Conservation (phyloP, 129 eudicot species). For the Pittosporum tobira region DNA sequence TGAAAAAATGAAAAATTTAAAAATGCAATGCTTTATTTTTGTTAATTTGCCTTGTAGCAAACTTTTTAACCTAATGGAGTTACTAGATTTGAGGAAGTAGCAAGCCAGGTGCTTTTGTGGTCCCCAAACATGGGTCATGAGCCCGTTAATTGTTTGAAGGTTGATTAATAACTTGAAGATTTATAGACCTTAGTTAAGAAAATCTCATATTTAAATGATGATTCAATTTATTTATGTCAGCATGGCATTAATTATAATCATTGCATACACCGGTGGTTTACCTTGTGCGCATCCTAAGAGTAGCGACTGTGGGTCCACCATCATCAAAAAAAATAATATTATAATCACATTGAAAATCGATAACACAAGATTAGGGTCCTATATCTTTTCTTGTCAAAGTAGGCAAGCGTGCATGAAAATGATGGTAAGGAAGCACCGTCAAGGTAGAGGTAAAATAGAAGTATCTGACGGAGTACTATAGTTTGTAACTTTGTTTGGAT, state of each 20-base stretch:
- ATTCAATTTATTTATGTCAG: background rate
- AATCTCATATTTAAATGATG: background rate
- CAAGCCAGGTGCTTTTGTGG: too few species aligned
- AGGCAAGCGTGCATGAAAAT: background rate
- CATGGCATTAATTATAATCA: too few species aligned
- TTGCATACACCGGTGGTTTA: too few species aligned
- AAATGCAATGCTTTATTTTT: background rate
- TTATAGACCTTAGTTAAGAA: too few species aligned
- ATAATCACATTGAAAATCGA: background rate
- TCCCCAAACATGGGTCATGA: too few species aligned
- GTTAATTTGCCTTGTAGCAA: background rate
- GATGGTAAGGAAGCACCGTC: background rate
- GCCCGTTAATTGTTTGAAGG: too few species aligned
- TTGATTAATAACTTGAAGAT: too few species aligned
- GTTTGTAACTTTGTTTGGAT: background rate
- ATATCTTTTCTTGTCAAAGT: background rate
- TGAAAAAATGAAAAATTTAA: background rate
- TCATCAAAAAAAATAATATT: too few species aligned
- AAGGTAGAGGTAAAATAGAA: background rate
- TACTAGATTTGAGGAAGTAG: background rate
- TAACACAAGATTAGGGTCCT: background rate
- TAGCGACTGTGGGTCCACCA: too few species aligned
- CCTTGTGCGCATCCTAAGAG: too few species aligned
- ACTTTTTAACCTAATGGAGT: background rate
- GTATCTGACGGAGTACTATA: background rate